Base-by-base conservation (phyloP, 345 rosid genomes). In the Leavenworthia alabamica region DNA sequence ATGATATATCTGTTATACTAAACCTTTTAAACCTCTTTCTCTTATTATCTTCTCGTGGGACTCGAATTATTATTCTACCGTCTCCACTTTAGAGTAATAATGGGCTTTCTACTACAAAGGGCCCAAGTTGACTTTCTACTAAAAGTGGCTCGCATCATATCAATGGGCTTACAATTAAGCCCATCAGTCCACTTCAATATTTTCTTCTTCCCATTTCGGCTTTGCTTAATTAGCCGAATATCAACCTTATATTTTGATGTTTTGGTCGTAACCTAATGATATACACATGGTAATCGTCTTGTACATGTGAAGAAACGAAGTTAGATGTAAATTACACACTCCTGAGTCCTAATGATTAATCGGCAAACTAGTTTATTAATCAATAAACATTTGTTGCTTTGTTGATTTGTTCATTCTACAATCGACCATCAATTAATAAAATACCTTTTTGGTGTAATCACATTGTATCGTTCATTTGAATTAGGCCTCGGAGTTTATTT, bases 1-100 rank as follows among this genome's bases (percentile, higher is more conserved):
- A 26, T 44, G 67, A 52, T 60, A 51, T 68, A 37, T 42, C 67
- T 60, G 27, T 56, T 61, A 56, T 53, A 52, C 56, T 61, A 36
- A 16, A 35, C 56, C 22, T 49, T 44, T 15, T 16, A n/a, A n/a
- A n/a, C n/a, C n/a, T n/a, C n/a, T 10, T n/a, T 37, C 67, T 62
- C 39, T 37, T 16, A 47, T 56, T 54, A 19, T 56, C 22, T 1
- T 56, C n/a, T n/a, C n/a, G n/a, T n/a, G n/a, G n/a, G n/a, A n/a
- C n/a, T n/a, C n/a, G n/a, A n/a, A n/a, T n/a, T n/a, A n/a, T n/a
- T n/a, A n/a, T n/a, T n/a, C n/a, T n/a, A n/a, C n/a, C n/a, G n/a
- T n/a, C n/a, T n/a, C n/a, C n/a, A n/a, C n/a, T n/a, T n/a, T n/a
- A n/a, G n/a, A n/a, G n/a, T n/a, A n/a, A n/a, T n/a, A n/a, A n/a